Evolutionary conservation across 306 rosid species (phyloP).

Genomic region (Glycine latifolia): DNA sequence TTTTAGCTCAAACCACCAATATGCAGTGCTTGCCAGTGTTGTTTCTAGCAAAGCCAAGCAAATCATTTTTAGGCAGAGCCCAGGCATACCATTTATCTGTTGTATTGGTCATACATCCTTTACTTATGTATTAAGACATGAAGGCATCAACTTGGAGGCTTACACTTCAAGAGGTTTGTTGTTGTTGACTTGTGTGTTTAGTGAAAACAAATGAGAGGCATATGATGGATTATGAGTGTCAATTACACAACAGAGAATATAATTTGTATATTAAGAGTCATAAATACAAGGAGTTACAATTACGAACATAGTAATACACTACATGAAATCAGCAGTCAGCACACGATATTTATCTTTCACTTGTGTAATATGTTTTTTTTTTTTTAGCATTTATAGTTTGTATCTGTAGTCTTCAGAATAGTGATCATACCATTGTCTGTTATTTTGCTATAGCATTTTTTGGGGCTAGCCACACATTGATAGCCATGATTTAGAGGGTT

Average conservation of each 20-base stretch:
- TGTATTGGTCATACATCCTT: too few species aligned
- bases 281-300: not conserved
- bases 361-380: not conserved
- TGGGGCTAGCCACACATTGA: not conserved
- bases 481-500: not conserved
- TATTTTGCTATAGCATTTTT: not conserved
- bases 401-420: not conserved
- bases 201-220: not conserved
- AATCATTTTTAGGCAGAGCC: not conserved
- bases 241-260: not conserved
- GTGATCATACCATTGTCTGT: not conserved
- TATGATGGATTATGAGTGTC: not conserved
- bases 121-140: not conserved
- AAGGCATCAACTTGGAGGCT: too few species aligned
- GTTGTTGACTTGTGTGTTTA: not conserved
- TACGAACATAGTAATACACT: not conserved
- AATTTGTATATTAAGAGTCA: not conserved
- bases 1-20: not conserved
- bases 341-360: not conserved
- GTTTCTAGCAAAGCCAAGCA: not conserved
- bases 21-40: not conserved
- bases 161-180: too few species aligned
- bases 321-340: not conserved
- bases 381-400: not conserved
- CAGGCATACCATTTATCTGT: not conserved